phyloP scores from a whole-genome alignment of 2,329 filamentous ascomycete genomes.

The Colletotrichum sp. region DNA sequence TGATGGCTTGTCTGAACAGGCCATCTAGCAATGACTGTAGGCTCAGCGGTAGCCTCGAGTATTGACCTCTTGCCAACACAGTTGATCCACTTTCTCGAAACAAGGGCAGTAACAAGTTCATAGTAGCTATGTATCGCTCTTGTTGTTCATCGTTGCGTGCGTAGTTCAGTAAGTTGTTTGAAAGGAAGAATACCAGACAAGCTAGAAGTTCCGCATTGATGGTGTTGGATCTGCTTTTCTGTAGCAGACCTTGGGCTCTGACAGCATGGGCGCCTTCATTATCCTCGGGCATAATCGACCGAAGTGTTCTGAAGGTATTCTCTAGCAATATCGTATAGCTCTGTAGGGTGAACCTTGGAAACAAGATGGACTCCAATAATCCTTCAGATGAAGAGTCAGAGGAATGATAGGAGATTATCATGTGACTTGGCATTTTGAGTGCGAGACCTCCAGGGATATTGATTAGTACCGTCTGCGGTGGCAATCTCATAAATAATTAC shows the following conservation, averaged over 20 bases:
- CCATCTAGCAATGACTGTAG: background rate
- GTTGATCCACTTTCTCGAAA: background rate
- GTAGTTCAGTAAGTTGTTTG: too few species aligned
- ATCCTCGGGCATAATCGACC: background rate
- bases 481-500: background rate
- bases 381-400: rapidly evolving
- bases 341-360: rapidly evolving
- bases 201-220: rapidly evolving
- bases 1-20: background rate
- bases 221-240: background rate
- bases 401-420: rapidly evolving
- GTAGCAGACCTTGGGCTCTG: background rate
- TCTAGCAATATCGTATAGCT: background rate
- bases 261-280: rapidly evolving
- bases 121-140: rapidly evolving
- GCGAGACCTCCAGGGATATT: rapidly evolving
- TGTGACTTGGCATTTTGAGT: background rate
- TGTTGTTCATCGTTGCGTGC: too few species aligned
- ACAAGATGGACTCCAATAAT: background rate
- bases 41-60: background rate
- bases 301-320: rapidly evolving
- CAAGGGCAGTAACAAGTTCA: rapidly evolving
- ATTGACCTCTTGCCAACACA: rapidly evolving
- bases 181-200: background rate
- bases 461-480: rapidly evolving